These are phyloP conservation scores for Dacryopinax primogenitus DNA, from an alignment of 768 basidiomycete genomes.

Conservation along the genomic window DNA sequence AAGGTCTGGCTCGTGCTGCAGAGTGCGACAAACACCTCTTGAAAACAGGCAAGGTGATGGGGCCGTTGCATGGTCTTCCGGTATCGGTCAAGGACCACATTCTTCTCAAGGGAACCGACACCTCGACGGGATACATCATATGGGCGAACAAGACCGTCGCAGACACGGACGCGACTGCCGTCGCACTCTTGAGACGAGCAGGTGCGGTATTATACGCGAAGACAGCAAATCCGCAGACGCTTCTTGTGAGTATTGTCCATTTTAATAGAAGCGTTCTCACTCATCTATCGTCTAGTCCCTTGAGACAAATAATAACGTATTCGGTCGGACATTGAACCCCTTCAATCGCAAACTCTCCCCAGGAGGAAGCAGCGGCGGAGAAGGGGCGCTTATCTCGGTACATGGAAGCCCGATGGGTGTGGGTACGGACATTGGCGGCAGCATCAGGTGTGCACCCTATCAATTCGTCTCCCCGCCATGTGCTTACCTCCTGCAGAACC, in stretches of 20 bases:
- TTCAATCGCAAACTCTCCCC: conserved; percentile 35
- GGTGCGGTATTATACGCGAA: conserved; percentile 37
- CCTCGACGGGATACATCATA: conserved; percentile 28
- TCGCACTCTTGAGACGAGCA: conserved; percentile 34
- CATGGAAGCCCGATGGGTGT: conserved; percentile 32
- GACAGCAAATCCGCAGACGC: conserved; percentile 39
- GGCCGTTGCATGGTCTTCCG: conserved; percentile 26
- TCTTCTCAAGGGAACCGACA: conserved; percentile 34
- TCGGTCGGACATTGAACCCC: conserved; percentile 35
- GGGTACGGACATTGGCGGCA: conserved; percentile 42
- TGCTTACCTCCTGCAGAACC: conserved; percentile 17
- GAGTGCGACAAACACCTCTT: conserved; percentile 38
- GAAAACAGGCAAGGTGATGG: conserved; percentile 37
- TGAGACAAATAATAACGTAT: conserved; percentile 41
- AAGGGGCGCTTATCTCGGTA: conserved; percentile 35
- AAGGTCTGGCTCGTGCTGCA: conserved; percentile 29
- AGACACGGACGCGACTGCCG: conserved; percentile 34
- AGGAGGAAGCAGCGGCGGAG: conserved; percentile 40
- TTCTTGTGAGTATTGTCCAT: conserved; percentile 26
- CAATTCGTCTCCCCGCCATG: too few relatives aligned
- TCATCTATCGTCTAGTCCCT: conserved; percentile 29
- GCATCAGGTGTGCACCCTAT: conserved; percentile 29
- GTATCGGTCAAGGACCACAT: conserved; percentile 34
- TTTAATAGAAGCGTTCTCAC: neutral
- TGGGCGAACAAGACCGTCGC: conserved; percentile 33